These are phyloP conservation scores for Colletotrichum simmondsii DNA, from an alignment of 2,329 filamentous ascomycete species.

Conservation along the genomic window DNA sequence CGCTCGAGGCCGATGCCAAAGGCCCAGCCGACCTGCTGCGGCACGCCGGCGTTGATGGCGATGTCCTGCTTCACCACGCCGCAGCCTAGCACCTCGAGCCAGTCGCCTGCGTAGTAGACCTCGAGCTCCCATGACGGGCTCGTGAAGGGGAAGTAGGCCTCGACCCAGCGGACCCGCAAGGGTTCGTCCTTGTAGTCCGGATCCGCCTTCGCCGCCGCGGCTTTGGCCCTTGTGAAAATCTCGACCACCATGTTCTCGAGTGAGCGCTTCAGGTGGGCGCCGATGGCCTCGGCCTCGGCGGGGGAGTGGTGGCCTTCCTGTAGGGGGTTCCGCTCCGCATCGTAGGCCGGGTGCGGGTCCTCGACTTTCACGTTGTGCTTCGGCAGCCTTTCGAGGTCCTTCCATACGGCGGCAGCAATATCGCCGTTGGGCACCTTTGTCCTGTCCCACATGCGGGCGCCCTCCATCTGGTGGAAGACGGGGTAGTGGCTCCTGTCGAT, in stretches of 20 bases:
- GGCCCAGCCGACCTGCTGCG: conserved; percentile 87
- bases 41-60: conserved; percentile 79
- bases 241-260: conserved; percentile 91
- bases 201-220: conserved; percentile 67
- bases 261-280: conserved; percentile 86
- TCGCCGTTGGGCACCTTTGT: conserved; percentile 66
- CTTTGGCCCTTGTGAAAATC: conserved; percentile 83
- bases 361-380: conserved; percentile 81
- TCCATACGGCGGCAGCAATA: conserved; percentile 73
- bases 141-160: conserved; percentile 98
- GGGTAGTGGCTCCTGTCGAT: conserved; percentile 96
- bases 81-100: conserved; percentile 96
- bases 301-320: conserved; percentile 77
- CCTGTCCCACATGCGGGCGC: conserved; percentile 88
- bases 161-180: conserved; percentile 90
- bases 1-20: conserved; percentile 95
- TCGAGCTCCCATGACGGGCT: conserved; percentile 96
- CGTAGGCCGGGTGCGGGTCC: conserved; percentile 82
- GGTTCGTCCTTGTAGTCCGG: conserved; percentile 71
- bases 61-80: conserved; percentile 89
- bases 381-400: conserved; percentile 78
- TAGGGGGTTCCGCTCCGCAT: conserved; percentile 84
- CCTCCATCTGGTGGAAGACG: conserved; percentile 99
- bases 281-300: conserved; percentile 85
- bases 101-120: conserved; percentile 92